Evolutionary conservation across 148 eudicot genomes (phyloP).

Genomic region (Amaranthus hypochondriacus): DNA sequence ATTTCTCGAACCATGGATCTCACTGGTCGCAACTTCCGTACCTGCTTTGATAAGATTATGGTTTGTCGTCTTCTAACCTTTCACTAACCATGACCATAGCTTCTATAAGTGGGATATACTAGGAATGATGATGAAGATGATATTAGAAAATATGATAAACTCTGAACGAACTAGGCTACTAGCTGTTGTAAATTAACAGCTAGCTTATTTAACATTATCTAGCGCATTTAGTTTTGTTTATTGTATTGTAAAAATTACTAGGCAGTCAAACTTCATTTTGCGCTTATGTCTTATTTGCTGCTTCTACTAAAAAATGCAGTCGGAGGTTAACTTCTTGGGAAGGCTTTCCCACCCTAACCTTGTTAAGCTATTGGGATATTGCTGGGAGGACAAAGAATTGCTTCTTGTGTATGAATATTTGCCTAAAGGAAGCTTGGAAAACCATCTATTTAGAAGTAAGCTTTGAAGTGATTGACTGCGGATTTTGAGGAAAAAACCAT

Average conservation of each 20-base stretch:
- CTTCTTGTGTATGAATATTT: slow-evolving; percentile 56
- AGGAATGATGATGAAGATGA: too few relatives aligned
- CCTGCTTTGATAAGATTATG: too few relatives aligned
- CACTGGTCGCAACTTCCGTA: too few relatives aligned
- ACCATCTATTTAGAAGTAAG: slow-evolving; percentile 62
- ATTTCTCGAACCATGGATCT: too few relatives aligned
- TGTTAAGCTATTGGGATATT: slow-evolving; percentile 56
- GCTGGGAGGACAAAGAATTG: slow-evolving; percentile 52
- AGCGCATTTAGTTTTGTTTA: neutral
- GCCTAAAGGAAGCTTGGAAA: slow-evolving; percentile 58
- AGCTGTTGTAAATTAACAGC: neutral
- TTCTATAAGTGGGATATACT: too few relatives aligned
- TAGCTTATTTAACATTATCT: neutral
- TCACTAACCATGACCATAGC: too few relatives aligned
- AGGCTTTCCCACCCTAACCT: slow-evolving; percentile 54
- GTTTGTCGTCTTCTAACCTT: too few relatives aligned
- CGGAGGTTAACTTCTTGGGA: slow-evolving; percentile 59
- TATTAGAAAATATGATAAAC: neutral
- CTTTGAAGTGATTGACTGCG: neutral
- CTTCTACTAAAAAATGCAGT: slow-evolving; percentile 33
- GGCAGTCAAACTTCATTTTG: neutral
- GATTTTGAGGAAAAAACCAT: neutral
- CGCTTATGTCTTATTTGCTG: slow-evolving; percentile 1
- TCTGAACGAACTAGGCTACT: neutral
- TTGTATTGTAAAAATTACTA: neutral